Evolutionary conservation across 768 basidiomycete genomes (phyloP).

Genomic region (Amanita molliuscula): DNA sequence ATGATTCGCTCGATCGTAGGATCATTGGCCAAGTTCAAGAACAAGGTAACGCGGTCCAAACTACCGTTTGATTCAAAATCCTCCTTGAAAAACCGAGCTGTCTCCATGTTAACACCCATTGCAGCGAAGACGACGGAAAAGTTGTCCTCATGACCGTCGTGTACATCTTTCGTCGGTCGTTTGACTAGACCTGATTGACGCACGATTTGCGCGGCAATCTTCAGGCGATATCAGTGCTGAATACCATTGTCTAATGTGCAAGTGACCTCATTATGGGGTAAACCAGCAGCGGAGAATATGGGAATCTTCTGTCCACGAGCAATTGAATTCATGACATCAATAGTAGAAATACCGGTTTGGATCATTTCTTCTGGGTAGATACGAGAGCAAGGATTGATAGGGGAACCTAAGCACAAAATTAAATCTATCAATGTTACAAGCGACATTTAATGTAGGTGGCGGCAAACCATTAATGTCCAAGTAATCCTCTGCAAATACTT

Average conservation of each 20-base stretch:
- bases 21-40: slow-evolving; percentile 98
- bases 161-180: slow-evolving; percentile 92
- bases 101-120: slow-evolving; percentile 99
- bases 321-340: slow-evolving; percentile 97
- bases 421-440: background rate
- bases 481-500: slow-evolving; percentile 99
- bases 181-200: slow-evolving; percentile 97
- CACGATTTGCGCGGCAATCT: slow-evolving; percentile 99
- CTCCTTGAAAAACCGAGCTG: slow-evolving; percentile 98
- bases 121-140: slow-evolving; percentile 99
- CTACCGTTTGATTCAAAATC: slow-evolving; percentile 99
- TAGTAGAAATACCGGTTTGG: slow-evolving; percentile 98
- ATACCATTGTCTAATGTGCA: background rate
- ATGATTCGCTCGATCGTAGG: slow-evolving; percentile 99
- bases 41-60: slow-evolving; percentile 94
- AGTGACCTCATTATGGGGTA: slow-evolving; percentile 93
- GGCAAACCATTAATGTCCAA: slow-evolving; percentile 93
- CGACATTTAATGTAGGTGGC: slow-evolving; percentile 2
- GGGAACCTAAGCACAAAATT: slow-evolving; percentile 54
- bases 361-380: slow-evolving; percentile 99
- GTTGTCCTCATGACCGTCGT: slow-evolving; percentile 99
- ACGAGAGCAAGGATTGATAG: slow-evolving; percentile 95
- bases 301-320: slow-evolving; percentile 99
- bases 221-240: background rate
- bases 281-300: slow-evolving; percentile 97